A percentile compares a stretch with the other conserved stretches of the same genome.
Conservation (phyloP, 768 basidiomycete genomes). For the Hericium rajendrae region DNA sequence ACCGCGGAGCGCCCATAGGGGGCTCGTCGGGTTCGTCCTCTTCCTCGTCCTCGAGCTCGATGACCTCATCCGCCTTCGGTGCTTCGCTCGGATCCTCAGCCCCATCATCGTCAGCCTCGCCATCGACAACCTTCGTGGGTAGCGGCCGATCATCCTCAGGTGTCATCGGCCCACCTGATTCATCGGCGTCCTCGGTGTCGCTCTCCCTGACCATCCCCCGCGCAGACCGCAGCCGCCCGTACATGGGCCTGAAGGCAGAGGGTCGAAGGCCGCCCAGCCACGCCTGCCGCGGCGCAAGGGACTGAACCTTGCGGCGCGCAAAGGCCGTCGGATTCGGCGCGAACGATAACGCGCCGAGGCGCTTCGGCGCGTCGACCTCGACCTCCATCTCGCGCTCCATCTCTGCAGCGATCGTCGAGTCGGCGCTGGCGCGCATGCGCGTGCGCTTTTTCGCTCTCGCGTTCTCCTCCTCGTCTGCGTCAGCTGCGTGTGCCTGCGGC, state of each 20-base stretch:
- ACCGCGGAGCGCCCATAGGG: background rate
- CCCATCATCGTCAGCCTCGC: constrained; percentile 4
- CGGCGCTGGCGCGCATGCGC: background rate
- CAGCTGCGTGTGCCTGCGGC: background rate
- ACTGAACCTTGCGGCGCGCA: constrained; percentile 18
- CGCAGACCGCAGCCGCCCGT: background rate
- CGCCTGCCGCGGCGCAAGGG: background rate
- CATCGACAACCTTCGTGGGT: background rate
- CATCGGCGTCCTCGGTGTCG: background rate
- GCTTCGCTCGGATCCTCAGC: constrained; percentile 12
- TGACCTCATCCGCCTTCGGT: background rate
- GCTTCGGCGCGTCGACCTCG: constrained; percentile 4
- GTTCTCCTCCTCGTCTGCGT: background rate
- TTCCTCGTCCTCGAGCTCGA: background rate
- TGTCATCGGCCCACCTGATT: background rate
- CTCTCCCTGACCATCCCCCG: too few relatives aligned
- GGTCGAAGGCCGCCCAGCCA: background rate
- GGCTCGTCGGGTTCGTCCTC: background rate
- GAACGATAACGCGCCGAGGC: constrained; percentile 12
- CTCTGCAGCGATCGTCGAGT: background rate
- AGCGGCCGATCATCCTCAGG: constrained; percentile 11
- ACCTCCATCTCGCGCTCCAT: constrained; percentile 8
- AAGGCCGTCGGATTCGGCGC: constrained; percentile 25
- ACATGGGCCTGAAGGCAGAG: background rate
- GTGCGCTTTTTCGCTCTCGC: background rate